Conservation (phyloP, 176 grass and related monocot genomes). For the Triticum dicoccoides region DNA sequence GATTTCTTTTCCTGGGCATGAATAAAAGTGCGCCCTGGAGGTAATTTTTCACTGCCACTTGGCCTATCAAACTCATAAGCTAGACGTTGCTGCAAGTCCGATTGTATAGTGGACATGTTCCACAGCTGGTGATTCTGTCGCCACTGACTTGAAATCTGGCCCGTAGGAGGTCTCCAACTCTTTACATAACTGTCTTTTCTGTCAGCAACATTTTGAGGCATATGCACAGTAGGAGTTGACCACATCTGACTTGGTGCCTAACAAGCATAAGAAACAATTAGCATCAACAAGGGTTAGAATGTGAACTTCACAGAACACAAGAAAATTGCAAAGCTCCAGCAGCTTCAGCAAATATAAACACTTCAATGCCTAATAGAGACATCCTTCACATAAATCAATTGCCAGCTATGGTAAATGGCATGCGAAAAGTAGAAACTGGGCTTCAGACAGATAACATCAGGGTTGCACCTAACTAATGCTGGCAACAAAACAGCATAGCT, state of each 20-base stretch:
- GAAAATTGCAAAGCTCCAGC: background rate
- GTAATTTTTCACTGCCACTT: conserved; percentile 69
- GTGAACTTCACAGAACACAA: conserved; percentile 29
- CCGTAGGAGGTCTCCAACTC: conserved; percentile 66
- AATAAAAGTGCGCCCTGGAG: conserved; percentile 74
- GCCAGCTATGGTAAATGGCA: conserved; percentile 19
- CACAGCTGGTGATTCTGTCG: conserved; percentile 70
- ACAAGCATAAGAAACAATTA: conserved; percentile 8
- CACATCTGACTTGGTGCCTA: conserved; percentile 59
- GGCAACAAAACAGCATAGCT: conserved; percentile 15
- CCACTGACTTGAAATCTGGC: conserved; percentile 88
- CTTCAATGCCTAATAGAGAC: background rate
- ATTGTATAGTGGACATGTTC: conserved; percentile 60
- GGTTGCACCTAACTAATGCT: conserved; percentile 23
- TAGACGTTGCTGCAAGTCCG: conserved; percentile 90
- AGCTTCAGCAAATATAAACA: conserved; percentile 19
- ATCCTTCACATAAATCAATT: conserved; percentile 5
- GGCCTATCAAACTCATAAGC: conserved; percentile 97
- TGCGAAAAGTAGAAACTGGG: background rate
- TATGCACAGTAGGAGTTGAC: conserved; percentile 50
- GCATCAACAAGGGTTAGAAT: conserved; percentile 10
- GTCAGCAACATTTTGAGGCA: conserved; percentile 50
- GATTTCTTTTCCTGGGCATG: conserved; percentile 91
- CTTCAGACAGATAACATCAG: conserved; percentile 20
- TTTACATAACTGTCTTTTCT: conserved; percentile 68